Base-by-base conservation (phyloP, 2,329 filamentous ascomycete genomes). In the Aureobasidium sp. region DNA sequence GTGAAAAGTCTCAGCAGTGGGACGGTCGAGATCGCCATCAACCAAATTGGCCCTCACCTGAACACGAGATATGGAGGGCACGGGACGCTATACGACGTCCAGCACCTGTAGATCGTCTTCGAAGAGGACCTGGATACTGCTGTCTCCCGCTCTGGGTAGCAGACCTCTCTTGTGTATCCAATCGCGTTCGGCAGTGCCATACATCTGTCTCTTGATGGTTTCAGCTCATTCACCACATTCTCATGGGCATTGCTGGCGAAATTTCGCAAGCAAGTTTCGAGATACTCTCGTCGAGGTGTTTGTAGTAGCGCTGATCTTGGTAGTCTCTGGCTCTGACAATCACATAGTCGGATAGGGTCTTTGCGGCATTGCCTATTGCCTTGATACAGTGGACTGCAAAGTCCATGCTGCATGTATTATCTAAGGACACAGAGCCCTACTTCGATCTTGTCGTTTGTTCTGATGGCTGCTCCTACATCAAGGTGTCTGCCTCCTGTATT, bases 41-140 rank as follows among this genome's bases (percentile, higher is more conserved):
- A 87, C 82, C 13, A 93, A 79, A 69, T 94, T 90, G 64, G 85
- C 85, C 61, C 89, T 84, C 62, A 94, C 86, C 73, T 94, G 89
- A 61, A 94, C 94, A 71, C 94, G 90, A 51, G 87, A 91, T 62
- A 90, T 84, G 75, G 89, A 94, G 44, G 93, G 82, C 27, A 94
- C 83, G 0, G 90, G 90, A 13, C 89, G 83, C n/a, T 86, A 85
- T 59, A 93, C 90, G 41, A 94, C 77, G 6, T 83, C 84, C 3
- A 89, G 89, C 89, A 93, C 92, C 73, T 94, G 90, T 1, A 89
- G 89, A 67, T 94, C 90, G 67, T 94, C 90, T 58, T 92, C 84
- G 64, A 93, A 80, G 63, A 94, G 81, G 37, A 93, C 77, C 72
- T 93, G 85, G 9, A 89, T 89, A 64, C 89, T 89, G 13, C 89